These are phyloP conservation scores for Gossypium bickii DNA, from an alignment of 345 rosid species.

Conservation along the genomic window DNA sequence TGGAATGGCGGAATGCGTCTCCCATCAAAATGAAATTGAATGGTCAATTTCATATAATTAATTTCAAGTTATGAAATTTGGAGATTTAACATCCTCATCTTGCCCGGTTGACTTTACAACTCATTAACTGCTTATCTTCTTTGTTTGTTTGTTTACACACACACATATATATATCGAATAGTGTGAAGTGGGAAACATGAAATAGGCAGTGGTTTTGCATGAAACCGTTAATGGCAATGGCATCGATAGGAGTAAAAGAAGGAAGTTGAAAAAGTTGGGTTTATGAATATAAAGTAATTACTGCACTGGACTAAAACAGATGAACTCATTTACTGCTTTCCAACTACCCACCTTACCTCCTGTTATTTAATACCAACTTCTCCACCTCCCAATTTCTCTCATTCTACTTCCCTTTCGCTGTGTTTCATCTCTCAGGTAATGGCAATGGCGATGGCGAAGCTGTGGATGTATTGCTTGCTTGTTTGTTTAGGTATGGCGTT, in stretches of 20 bases:
- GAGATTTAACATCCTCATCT: no score
- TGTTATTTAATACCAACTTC: constrained; percentile 2
- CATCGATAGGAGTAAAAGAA: not conserved
- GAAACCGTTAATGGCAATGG: not conserved
- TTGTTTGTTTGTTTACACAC: no score
- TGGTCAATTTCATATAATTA: no score
- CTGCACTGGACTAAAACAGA: constrained; percentile 35
- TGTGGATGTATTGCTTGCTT: constrained; percentile 17
- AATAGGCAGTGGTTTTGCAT: not conserved
- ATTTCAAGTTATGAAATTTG: no score
- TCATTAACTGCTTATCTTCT: no score
- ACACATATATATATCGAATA: not conserved
- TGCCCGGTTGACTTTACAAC: no score
- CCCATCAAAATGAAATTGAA: no score
- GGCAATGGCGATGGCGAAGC: constrained; percentile 12
- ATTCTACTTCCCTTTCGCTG: not conserved
- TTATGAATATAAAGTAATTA: not conserved
- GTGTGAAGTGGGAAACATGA: not conserved
- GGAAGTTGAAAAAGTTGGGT: not conserved
- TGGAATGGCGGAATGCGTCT: no score
- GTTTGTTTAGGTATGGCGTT: not conserved
- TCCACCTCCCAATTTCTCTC: not conserved
- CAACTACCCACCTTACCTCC: constrained; percentile 24
- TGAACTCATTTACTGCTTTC: constrained; percentile 47
- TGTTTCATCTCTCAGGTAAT: not conserved